A percentile compares a stretch with the other conserved stretches of the same genome.
Conservation (phyloP, 116 monocot genomes). For the Iris pallida region DNA sequence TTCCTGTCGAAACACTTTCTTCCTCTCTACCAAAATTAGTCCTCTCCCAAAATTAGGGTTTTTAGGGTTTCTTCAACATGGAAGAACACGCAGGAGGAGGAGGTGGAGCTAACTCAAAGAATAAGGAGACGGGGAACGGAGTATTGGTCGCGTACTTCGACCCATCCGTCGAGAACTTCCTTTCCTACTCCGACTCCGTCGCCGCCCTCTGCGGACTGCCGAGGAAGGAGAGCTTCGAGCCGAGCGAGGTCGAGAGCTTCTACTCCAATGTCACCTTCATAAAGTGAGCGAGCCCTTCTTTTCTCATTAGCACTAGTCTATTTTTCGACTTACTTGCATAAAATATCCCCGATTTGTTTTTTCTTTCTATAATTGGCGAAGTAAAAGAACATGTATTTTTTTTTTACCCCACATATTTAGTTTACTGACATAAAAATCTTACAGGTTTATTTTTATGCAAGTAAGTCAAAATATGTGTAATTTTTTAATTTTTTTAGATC, state of each 20-base stretch:
- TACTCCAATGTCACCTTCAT: constrained; percentile 2
- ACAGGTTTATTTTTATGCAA: neutral
- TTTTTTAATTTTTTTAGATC: neutral
- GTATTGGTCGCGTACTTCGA: constrained; percentile 5
- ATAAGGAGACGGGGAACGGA: neutral
- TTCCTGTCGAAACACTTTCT: no score
- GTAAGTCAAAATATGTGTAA: neutral
- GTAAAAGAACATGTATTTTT: no score
- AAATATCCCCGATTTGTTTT: neutral
- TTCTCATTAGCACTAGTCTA: neutral
- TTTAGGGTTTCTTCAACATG: no score
- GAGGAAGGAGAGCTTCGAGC: constrained; percentile 8
- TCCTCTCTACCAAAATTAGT: no score
- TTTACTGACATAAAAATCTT: neutral
- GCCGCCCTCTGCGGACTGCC: neutral
- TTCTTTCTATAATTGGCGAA: neutral
- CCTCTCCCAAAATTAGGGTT: no score
- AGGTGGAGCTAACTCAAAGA: no score
- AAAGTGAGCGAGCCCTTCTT: constrained; percentile 9
- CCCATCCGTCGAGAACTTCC: constrained; percentile 10
- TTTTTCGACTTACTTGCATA: neutral
- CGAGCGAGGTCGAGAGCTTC: constrained; percentile 7
- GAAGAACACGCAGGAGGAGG: no score
- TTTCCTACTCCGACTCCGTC: neutral
- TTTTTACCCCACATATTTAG: no score